Base-by-base conservation (phyloP, 2,329 filamentous ascomycete species). In the Epichloe elymi region DNA sequence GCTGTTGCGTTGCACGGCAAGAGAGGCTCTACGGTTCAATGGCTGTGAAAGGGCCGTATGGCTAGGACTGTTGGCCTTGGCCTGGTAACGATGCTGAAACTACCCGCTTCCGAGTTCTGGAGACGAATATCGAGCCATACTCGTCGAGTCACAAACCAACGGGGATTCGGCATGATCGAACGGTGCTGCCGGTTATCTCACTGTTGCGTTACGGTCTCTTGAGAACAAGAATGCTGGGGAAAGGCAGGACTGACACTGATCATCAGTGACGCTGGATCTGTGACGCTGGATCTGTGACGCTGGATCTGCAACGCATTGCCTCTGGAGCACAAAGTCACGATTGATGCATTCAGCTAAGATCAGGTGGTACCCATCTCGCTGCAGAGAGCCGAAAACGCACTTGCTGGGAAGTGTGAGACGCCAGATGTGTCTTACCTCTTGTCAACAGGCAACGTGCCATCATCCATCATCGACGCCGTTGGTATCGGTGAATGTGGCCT, bases 281-380 rank as follows among this genome's bases (percentile, higher is more conserved):
- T n/a, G n/a, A n/a, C n/a, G n/a, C n/a, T n/a, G n/a, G n/a, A n/a
- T n/a, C n/a, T n/a, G 17, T 43, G 7, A 33, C 19, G 15, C 40
- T 26, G 33, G 48, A 20, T 35, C 26, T 44, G 35, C 20, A 38
- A 37, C n/a, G 15, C 26, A 8, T 49, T 30, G 49, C 36, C 39
- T 19, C 49, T 26, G 42, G 42, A 30, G 39, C 30, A 37, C 33
- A 43, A 26, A 36, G 35, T 23, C 35, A 23, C 10, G n/a, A 33
- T 46, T 2, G 19, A 42, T 35, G 49, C 45, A 48, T 48, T 38
- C 41, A 42, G 19, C 19, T 36, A 10, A 52, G 51, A 52, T 52
- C 51, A 41, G 51, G 40, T 52, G 41, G 40, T 43, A 49, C 46
- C 23, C 15, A 41, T 46, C 41, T 52, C 30, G 46, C 20, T 46